Percentiles rank a stretch among this genome's conserved stretches.
Evolutionary conservation across 1,284 basidiomycete genomes (phyloP).

Genomic region (Mycosarcoma mackinlayi): DNA sequence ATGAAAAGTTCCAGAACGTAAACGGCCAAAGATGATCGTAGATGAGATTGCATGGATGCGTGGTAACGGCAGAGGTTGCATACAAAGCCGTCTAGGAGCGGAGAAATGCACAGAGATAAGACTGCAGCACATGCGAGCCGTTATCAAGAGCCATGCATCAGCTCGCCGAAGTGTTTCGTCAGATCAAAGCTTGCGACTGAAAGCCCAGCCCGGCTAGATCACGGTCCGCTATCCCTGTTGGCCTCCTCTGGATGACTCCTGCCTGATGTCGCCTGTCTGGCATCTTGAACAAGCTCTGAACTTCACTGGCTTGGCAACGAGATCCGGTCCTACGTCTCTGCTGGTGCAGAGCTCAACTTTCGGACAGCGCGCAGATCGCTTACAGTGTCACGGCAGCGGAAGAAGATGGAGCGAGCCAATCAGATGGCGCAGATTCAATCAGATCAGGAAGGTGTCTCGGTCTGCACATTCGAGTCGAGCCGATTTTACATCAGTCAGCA

Average conservation of each 20-base stretch:
- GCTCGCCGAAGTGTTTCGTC: neutral
- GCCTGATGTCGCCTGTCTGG: too few relatives aligned
- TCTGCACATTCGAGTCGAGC: neutral
- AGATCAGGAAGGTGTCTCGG: conserved; percentile 8
- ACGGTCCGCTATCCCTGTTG: neutral
- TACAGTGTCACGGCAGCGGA: too few relatives aligned
- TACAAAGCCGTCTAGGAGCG: neutral
- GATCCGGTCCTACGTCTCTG: too few relatives aligned
- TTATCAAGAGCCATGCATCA: neutral
- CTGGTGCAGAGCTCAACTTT: too few relatives aligned
- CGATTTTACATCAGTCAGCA: neutral
- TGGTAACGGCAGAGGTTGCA: neutral
- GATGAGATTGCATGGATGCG: neutral
- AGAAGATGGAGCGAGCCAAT: conserved; percentile 3
- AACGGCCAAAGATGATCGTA: conserved; percentile 5
- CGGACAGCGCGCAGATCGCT: too few relatives aligned
- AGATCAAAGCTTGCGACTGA: conserved; percentile 1
- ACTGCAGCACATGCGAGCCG: neutral
- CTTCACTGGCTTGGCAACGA: too few relatives aligned
- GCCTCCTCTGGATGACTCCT: too few relatives aligned
- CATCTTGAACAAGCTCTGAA: too few relatives aligned
- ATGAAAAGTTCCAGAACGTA: conserved; percentile 5
- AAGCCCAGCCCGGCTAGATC: neutral
- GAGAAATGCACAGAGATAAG: conserved; percentile 9
- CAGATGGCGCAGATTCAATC: conserved; percentile 2